Conservation (phyloP, 139 green algal genomes). For the Chlamydomonas incerta region DNA sequence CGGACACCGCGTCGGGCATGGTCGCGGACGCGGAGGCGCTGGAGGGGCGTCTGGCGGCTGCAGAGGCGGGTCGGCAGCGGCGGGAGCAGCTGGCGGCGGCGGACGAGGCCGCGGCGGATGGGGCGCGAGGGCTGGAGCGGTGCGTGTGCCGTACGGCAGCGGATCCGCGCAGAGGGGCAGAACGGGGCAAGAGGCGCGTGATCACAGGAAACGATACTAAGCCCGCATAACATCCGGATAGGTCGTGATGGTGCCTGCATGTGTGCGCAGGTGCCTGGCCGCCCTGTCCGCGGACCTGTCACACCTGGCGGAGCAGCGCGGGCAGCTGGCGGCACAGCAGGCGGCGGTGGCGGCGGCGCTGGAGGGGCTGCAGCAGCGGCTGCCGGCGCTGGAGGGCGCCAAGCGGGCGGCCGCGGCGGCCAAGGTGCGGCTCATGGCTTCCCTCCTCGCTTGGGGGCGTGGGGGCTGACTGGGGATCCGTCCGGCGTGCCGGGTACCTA, state of each 20-base stretch:
- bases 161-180: not conserved
- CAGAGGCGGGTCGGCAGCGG: not conserved
- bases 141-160: not conserved
- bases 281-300: slow-evolving; percentile 7
- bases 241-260: not conserved
- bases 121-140: slow-evolving; percentile 4
- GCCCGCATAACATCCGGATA: too few species aligned
- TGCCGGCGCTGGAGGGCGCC: slow-evolving; percentile 67
- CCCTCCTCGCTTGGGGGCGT: not conserved
- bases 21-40: not conserved
- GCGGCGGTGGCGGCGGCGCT: not conserved
- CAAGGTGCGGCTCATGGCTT: slow-evolving; percentile 28
- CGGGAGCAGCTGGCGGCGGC: not conserved
- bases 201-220: too few species aligned
- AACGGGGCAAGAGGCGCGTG: too few species aligned
- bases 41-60: not conserved
- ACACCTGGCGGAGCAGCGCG: not conserved
- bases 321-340: not conserved
- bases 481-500: not conserved
- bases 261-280: not conserved
- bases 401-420: slow-evolving; percentile 69
- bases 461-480: not conserved
- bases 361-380: not conserved
- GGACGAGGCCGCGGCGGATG: slow-evolving; percentile 17
- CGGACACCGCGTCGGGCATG: slow-evolving; percentile 19